Evolutionary conservation across 139 green algal genomes (phyloP), one percentile per base, ranked within the genome.

Genomic region (Dunaliella primolecta): DNA sequence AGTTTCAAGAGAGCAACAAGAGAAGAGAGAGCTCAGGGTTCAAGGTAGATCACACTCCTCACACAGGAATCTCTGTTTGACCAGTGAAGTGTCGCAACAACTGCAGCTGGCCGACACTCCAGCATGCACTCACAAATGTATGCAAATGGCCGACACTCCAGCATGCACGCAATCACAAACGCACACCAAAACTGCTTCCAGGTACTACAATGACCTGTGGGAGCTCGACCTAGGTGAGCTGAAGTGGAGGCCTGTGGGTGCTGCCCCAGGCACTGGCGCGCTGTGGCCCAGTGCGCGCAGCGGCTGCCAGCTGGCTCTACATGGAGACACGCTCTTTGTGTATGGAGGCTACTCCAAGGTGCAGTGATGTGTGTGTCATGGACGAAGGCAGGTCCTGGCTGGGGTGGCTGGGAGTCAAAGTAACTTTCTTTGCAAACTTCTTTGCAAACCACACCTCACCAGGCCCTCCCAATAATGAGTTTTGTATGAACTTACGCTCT

Each of bases 141-240:
- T n/a, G n/a, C n/a, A n/a, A n/a, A n/a, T n/a, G n/a, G n/a, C n/a
- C n/a, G n/a, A n/a, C n/a, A n/a, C n/a, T n/a, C n/a, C n/a, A n/a
- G n/a, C n/a, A n/a, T n/a, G n/a, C n/a, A n/a, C n/a, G n/a, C n/a
- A n/a, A n/a, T n/a, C n/a, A n/a, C n/a, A n/a, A n/a, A n/a, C n/a
- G n/a, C n/a, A n/a, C n/a, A n/a, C n/a, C n/a, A n/a, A n/a, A n/a
- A n/a, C n/a, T n/a, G n/a, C n/a, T n/a, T n/a, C n/a, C 87, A 95
- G 93, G 85, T 99, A 98, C 87, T 98, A 96, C 91, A 97, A 97
- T 84, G 96, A 99, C 86, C 79, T 98, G 55, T 98, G 95, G 93
- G 84, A 89, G 38, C 93, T 98, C 23, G 91, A 98, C 89, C 81
- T 97, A 38, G 87, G 94, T 23, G 91, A 93, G 34, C 81, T 96